These are phyloP conservation scores for Westerdykella aurantiaca DNA, from an alignment of 2,329 filamentous ascomycete species.

Conservation along the genomic window DNA sequence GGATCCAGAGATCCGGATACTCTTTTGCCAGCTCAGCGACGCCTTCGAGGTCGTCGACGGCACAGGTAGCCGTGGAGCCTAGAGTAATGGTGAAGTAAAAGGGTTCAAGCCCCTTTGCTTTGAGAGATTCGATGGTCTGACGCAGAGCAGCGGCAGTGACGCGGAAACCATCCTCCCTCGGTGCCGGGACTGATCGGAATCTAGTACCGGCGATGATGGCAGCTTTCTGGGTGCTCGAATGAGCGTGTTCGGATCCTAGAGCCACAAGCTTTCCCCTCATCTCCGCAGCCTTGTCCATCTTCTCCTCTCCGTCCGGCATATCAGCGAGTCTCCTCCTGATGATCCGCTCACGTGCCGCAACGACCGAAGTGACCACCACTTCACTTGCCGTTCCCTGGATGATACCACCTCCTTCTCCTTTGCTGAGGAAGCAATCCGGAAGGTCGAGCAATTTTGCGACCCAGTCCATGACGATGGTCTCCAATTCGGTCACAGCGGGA, in stretches of 20 bases:
- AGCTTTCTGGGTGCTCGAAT: constrained; percentile 82
- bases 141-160: constrained; percentile 62
- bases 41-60: constrained; percentile 71
- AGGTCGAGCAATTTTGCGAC: constrained; percentile 69
- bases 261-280: constrained; percentile 70
- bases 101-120: constrained; percentile 66
- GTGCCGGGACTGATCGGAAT: constrained; percentile 63
- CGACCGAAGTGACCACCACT: constrained; percentile 78
- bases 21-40: constrained; percentile 54
- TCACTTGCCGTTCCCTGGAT: constrained; percentile 90
- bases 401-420: constrained; percentile 77
- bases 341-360: constrained; percentile 67
- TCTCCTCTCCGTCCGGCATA: constrained; percentile 31
- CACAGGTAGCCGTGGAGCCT: constrained; percentile 84
- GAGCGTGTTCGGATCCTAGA: constrained; percentile 70
- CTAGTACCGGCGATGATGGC: constrained; percentile 81
- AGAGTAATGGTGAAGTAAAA: constrained; percentile 82
- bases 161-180: constrained; percentile 58
- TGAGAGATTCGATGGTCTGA: constrained; percentile 58
- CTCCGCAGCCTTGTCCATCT: constrained; percentile 56
- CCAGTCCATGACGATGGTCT: constrained; percentile 92
- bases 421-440: constrained; percentile 67
- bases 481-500: constrained; percentile 85
- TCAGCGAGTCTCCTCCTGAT: constrained; percentile 45
- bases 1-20: constrained; percentile 71